A percentile compares a stretch with the other conserved stretches of the same genome.
These are phyloP conservation scores for Aspergillus taichungensis DNA, from an alignment of 495 filamentous ascomycete genomes.

Conservation along the genomic window DNA sequence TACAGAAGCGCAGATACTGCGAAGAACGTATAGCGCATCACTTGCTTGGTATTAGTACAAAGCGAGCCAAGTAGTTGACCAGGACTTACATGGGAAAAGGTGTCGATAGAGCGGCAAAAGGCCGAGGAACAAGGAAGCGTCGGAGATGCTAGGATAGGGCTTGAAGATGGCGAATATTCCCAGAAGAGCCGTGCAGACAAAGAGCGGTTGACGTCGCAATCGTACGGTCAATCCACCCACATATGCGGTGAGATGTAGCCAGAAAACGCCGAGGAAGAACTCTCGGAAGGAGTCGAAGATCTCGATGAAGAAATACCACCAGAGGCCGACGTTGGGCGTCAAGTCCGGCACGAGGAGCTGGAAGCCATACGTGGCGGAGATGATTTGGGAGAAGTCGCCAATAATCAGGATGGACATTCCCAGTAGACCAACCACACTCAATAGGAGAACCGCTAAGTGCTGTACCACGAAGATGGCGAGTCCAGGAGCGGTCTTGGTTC, in stretches of 20 bases:
- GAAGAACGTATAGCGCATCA: slow-evolving; percentile 92
- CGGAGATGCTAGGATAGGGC: slow-evolving; percentile 87
- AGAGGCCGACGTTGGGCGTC: slow-evolving; percentile 89
- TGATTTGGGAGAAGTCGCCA: slow-evolving; percentile 72
- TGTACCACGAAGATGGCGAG: slow-evolving; percentile 39
- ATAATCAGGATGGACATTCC: slow-evolving; percentile 66
- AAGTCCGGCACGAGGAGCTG: slow-evolving; percentile 86
- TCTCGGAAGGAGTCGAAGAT: slow-evolving; percentile 98
- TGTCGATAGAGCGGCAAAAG: slow-evolving; percentile 83
- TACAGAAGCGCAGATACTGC: slow-evolving; percentile 74
- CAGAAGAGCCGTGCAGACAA: slow-evolving; percentile 68
- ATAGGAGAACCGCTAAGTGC: slow-evolving; percentile 37
- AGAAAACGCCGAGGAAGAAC: slow-evolving; percentile 96
- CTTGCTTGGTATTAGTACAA: slow-evolving; percentile 27
- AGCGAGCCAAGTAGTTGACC: not conserved
- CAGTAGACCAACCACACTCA: slow-evolving; percentile 50
- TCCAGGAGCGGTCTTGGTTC: slow-evolving; percentile 14
- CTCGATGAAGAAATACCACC: slow-evolving; percentile 99
- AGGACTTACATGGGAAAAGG: slow-evolving; percentile 73
- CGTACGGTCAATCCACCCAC: slow-evolving; percentile 75
- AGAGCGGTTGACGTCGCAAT: slow-evolving; percentile 74
- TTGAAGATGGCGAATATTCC: slow-evolving; percentile 91
- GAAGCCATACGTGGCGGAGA: slow-evolving; percentile 83
- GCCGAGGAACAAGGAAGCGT: slow-evolving; percentile 74
- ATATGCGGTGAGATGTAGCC: slow-evolving; percentile 87